These are phyloP conservation scores for Rhizophora mangle DNA, from an alignment of 345 rosid species.

Conservation along the genomic window DNA sequence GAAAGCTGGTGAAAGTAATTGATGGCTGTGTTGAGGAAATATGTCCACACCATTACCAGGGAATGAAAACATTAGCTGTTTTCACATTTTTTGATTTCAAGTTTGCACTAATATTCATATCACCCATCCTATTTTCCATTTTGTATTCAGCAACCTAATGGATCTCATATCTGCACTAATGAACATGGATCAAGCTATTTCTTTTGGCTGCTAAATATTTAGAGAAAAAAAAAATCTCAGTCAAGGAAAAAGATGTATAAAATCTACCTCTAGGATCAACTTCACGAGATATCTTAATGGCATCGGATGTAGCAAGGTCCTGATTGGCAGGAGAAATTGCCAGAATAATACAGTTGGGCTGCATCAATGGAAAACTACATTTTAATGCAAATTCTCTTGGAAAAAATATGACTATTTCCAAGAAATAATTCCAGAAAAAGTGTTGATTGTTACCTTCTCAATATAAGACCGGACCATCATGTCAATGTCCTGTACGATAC, in stretches of 20 bases:
- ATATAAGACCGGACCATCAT: constrained; percentile 82
- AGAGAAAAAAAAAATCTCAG: no score
- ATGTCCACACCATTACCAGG: neutral
- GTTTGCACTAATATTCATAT: neutral
- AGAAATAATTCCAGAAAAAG: constrained; percentile 7
- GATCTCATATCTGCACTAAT: neutral
- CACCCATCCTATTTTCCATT: neutral
- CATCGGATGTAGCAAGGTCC: constrained; percentile 98
- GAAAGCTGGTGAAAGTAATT: no score
- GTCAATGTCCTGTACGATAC: constrained; percentile 84
- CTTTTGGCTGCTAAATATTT: no score
- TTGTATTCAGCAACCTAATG: neutral
- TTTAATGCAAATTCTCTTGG: no score
- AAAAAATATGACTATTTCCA: neutral
- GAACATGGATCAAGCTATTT: no score
- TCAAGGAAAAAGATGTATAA: neutral
- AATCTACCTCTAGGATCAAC: constrained; percentile 87
- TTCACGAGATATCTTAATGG: constrained; percentile 94
- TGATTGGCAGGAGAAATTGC: constrained; percentile 99
- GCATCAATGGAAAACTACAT: constrained; percentile 31
- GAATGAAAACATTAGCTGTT: neutral
- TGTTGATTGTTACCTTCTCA: constrained; percentile 60
- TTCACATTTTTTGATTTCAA: neutral
- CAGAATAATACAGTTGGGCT: constrained; percentile 90
- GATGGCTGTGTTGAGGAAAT: neutral